Evolutionary conservation across 208 protist species (phyloP), one percentile per base, ranked within the genome.

Genomic region (Trypanosoma conorhini): DNA sequence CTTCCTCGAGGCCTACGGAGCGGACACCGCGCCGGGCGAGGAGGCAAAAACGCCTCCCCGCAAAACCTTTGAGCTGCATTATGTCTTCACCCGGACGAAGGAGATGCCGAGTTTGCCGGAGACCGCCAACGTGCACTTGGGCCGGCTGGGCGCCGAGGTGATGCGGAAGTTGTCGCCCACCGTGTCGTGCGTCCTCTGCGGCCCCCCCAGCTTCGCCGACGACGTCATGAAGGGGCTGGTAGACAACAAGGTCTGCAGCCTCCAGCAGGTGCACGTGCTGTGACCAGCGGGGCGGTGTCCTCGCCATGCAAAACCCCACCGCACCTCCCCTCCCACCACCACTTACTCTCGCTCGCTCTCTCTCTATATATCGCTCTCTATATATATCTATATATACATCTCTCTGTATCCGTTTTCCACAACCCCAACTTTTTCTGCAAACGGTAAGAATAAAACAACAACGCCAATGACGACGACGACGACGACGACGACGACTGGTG

Each of bases 201-300:
- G 89, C 4, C 84, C 89, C 31, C 77, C 77, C 0, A 60, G 52
- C 5, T 92, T 94, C 75, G 77, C 77, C 19, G 60, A 72, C 26
- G 67, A 66, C 15, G 55, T 85, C 10, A 40, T 62, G 8, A 51
- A 60, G 17, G 54, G 59, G 0, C 69, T 89, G 24, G 40, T 84
- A 46, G 61, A 82, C 31, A 70, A 70, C 13, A 68, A 61, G 24
- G 42, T 91, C 15, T 91, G 86, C 61, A 59, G 38, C 17, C 21
- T 38, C 3, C 62, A 81, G 8, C 70, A 76, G 19, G 65, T 91
- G 15, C 73, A 85, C 56, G 51, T 72, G 3, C 64, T 90, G 61
- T 85, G 69, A 26, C 33, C 22, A 21, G 17, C 3, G 50, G 19
- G 1, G 9, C 5, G 4, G 9, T 5, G 22, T 0, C 1, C 50